Evolutionary conservation across 2,329 filamentous ascomycete genomes (phyloP), one percentile per base, ranked within the genome.

Genomic region (Pseudogymnoascus sp.): DNA sequence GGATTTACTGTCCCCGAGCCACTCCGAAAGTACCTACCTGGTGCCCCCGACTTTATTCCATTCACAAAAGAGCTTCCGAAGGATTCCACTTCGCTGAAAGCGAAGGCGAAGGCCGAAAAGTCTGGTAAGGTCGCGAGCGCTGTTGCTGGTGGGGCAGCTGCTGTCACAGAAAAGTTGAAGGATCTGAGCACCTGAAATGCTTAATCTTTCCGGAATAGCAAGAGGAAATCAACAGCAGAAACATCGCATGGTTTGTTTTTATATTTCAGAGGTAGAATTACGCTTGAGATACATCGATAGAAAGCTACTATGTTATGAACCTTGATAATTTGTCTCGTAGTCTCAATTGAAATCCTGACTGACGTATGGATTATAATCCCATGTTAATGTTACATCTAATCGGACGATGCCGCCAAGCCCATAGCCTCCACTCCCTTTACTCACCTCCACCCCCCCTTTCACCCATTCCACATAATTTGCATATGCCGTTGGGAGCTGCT

Each of bases 21-120:
- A 52, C 82, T 97, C 64, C 85, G 90, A 69, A 93, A 92, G 77
- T 97, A 95, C 75, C 88, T 97, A 60, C 92, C 92, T 1, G 93
- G 92, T 35, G 82, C 91, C 41, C 92, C 91, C 1, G 91, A 93
- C 59, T 96, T 97, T 76, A 82, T 99, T 65, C 90, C 91, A 1
- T 99, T 89, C 73, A 85, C 86, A 61, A 94, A 92, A 78, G 93
- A 96, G 68, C 79, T 93, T 38, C 86, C 90, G 9, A 92, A 93
- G 76, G 86, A 92, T 68, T 81, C 82, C 9, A 88, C 84, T 39
- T 86, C 83, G 41, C 76, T 80, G 67, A 87, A 86, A 75, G 74
- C 70, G 6, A 78, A 78, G 71, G 72, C 70, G 22, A 73, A 72
- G 64, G 65, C 60, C 30, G 66, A 70, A 5, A 72, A 72, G 62